These are phyloP conservation scores for Starmerella apis DNA, from an alignment of 805 yeast genomes.

Conservation along the genomic window DNA sequence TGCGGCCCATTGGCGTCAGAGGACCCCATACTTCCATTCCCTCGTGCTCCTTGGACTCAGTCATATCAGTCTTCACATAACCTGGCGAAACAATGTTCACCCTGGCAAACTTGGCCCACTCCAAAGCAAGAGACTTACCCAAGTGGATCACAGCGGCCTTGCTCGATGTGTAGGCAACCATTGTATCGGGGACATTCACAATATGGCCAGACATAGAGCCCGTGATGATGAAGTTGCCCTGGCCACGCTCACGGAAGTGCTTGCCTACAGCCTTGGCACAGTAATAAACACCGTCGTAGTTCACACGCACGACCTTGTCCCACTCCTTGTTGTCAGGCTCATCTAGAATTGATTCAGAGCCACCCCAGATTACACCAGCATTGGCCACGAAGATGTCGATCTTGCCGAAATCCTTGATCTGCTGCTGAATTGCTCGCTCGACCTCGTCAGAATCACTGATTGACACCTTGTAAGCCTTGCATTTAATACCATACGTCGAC, in stretches of 20 bases:
- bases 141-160: conserved; percentile 77
- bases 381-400: conserved; percentile 81
- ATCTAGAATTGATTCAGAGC: conserved; percentile 46
- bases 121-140: conserved; percentile 68
- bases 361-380: conserved; percentile 83
- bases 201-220: conserved; percentile 86
- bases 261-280: conserved; percentile 68
- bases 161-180: conserved; percentile 74
- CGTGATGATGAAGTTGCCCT: conserved; percentile 72
- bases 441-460: conserved; percentile 45
- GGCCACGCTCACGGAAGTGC: conserved; percentile 62
- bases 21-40: conserved; percentile 41
- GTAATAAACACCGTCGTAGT: conserved; percentile 71
- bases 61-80: conserved; percentile 62
- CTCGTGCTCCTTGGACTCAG: conserved; percentile 39
- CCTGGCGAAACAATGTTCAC: conserved; percentile 79
- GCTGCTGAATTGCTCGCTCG: conserved; percentile 40
- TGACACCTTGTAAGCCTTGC: conserved; percentile 54
- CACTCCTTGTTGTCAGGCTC: conserved; percentile 49
- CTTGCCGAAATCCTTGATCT: conserved; percentile 61
- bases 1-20: conserved; percentile 44
- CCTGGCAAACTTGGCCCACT: conserved; percentile 78
- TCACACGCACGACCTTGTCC: conserved; percentile 62
- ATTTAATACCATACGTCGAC: conserved; percentile 48
- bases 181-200: conserved; percentile 78